Percentiles rank a stretch among this genome's conserved stretches.
Evolutionary conservation across 1,284 basidiomycete species (phyloP).

Genomic region (Ceratobasidium sp.): DNA sequence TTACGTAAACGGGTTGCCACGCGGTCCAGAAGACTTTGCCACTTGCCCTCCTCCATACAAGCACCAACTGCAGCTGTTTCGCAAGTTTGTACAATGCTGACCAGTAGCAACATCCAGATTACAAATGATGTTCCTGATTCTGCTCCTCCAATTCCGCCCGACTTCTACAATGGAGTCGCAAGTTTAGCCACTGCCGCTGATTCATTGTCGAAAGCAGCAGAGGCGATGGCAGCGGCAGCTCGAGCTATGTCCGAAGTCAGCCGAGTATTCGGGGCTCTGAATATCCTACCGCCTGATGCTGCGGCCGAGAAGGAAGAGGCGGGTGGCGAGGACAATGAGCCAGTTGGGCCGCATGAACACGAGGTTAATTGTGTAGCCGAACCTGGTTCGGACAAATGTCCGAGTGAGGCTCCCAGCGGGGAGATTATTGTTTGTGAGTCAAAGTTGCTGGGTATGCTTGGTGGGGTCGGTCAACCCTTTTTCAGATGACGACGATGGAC

Average conservation of each 20-base stretch:
- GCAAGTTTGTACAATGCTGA: no score
- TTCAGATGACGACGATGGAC: not conserved
- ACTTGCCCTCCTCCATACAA: not conserved
- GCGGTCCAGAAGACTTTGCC: not conserved
- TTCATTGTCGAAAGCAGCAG: conserved; percentile 13
- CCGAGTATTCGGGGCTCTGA: not conserved
- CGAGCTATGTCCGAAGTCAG: conserved; percentile 15
- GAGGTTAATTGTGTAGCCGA: not conserved
- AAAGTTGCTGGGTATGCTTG: no score
- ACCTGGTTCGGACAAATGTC: not conserved
- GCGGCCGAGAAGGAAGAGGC: not conserved
- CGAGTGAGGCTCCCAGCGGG: not conserved
- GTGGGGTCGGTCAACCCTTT: no score
- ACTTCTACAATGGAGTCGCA: not conserved
- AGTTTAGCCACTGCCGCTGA: conserved; percentile 24
- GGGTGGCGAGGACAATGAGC: not conserved
- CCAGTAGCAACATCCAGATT: not conserved
- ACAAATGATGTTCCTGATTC: not conserved
- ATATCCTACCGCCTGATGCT: not conserved
- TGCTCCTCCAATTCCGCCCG: not conserved
- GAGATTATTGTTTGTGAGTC: not conserved
- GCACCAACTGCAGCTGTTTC: not conserved
- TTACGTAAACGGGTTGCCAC: not conserved
- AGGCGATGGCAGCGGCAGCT: conserved; percentile 21
- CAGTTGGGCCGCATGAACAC: not conserved